A percentile compares a stretch with the other conserved stretches of the same genome.
Evolutionary conservation across 768 basidiomycete genomes (phyloP).

Genomic region (Hygrophorus pudorinus): DNA sequence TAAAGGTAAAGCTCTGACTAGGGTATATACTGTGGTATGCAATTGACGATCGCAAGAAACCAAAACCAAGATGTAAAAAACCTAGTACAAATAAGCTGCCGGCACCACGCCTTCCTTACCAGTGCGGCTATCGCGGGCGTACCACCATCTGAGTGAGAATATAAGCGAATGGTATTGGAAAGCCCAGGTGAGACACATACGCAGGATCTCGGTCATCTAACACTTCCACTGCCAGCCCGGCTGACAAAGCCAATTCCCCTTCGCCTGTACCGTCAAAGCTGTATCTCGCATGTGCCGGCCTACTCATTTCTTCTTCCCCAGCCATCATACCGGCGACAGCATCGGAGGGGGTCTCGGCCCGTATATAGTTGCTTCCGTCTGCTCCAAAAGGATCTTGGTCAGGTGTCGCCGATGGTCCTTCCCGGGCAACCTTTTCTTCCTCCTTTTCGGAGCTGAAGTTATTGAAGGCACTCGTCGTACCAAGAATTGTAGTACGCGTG

Average conservation of each 20-base stretch:
- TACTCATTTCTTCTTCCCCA: conserved; percentile 66
- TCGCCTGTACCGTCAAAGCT: conserved; percentile 74
- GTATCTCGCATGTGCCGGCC: conserved; percentile 73
- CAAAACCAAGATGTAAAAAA: conserved; percentile 17
- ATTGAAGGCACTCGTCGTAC: conserved; percentile 33
- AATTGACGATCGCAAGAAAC: conserved; percentile 19
- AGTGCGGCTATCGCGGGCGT: conserved; percentile 68
- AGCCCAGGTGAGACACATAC: conserved; percentile 32
- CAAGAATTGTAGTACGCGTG: conserved; percentile 74
- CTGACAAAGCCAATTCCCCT: conserved; percentile 62
- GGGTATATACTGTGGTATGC: not conserved
- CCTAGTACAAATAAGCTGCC: conserved; percentile 81
- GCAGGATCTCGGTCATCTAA: conserved; percentile 73
- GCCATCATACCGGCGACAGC: conserved; percentile 51
- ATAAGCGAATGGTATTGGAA: not conserved
- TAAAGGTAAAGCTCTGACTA: not conserved
- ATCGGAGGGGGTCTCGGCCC: conserved; percentile 76
- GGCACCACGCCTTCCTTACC: conserved; percentile 88
- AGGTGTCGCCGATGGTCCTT: conserved; percentile 8
- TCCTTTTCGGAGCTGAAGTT: conserved; percentile 43
- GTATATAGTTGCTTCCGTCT: conserved; percentile 67
- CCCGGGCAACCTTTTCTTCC: conserved; percentile 33
- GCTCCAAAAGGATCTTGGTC: conserved; percentile 56
- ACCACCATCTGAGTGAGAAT: conserved; percentile 72
- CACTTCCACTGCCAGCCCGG: conserved; percentile 65